Evolutionary conservation across 2,329 filamentous ascomycete genomes (phyloP).

Genomic region (Microcera coccophila): DNA sequence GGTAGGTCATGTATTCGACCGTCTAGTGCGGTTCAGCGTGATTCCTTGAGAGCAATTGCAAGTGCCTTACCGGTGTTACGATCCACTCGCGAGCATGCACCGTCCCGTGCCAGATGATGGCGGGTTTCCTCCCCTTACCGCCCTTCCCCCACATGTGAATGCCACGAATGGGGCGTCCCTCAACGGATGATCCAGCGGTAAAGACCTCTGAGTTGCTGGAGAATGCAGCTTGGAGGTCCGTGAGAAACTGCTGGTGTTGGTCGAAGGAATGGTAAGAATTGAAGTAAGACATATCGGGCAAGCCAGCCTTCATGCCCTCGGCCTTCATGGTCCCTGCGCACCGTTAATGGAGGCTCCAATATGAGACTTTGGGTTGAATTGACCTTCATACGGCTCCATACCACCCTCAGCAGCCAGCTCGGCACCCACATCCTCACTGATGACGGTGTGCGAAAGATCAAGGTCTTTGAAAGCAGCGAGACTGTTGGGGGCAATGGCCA

Average conservation of each 20-base stretch:
- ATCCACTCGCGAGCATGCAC: slow-evolving; percentile 62
- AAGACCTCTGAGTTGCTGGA: slow-evolving; percentile 47
- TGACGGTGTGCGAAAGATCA: slow-evolving; percentile 18
- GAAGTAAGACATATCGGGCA: slow-evolving; percentile 40
- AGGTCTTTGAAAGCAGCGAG: slow-evolving; percentile 21
- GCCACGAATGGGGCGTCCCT: slow-evolving; percentile 55
- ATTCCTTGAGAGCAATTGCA: accelerated
- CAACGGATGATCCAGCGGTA: slow-evolving; percentile 43
- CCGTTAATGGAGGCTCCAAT: accelerated
- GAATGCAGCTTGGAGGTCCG: slow-evolving; percentile 41
- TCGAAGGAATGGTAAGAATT: slow-evolving; percentile 50
- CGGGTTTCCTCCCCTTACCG: slow-evolving; percentile 45
- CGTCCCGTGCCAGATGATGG: slow-evolving; percentile 53
- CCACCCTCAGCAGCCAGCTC: slow-evolving; percentile 23
- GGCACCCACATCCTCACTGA: slow-evolving; percentile 22
- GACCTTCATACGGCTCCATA: slow-evolving; percentile 7
- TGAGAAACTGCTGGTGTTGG: slow-evolving; percentile 48
- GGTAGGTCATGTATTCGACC: slow-evolving; percentile 20
- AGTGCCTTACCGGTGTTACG: slow-evolving; percentile 42
- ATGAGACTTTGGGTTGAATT: accelerated
- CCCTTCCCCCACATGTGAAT: slow-evolving; percentile 51
- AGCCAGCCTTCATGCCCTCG: neutral
- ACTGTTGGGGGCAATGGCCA: slow-evolving; percentile 24
- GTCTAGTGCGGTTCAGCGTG: slow-evolving; percentile 5
- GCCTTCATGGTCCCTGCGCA: slow-evolving; percentile 5